Base-by-base conservation (phyloP, 176 grass and related monocot genomes). In the Triticum monococcum region DNA sequence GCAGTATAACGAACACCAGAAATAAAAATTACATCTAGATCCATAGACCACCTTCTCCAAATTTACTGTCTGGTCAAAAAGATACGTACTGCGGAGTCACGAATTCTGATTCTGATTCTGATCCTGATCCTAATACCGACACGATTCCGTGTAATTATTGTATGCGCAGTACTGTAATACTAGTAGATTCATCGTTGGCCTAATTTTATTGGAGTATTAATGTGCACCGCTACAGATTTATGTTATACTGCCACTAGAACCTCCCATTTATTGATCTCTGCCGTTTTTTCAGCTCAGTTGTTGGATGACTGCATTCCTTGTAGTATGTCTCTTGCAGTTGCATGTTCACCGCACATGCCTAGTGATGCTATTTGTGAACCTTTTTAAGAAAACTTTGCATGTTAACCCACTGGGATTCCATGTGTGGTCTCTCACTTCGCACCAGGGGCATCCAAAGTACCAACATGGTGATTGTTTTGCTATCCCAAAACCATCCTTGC, bases 31-130 rank as follows among this genome's bases (percentile, higher is more conserved):
- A n/a, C n/a, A n/a, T n/a, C n/a, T n/a, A n/a, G n/a, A n/a, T n/a
- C n/a, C n/a, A n/a, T n/a, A n/a, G n/a, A n/a, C n/a, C 61, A 68
- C 66, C 74, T 73, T 63, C 40, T 48, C 62, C 65, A 54, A 81
- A 33, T 72, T 90, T 79, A 40, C 35, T 37, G 86, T 66, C 7
- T 11, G 11, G 56, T 46, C 77, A 33, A 32, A 62, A 78, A 70
- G 54, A 56, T 78, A 17, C 83, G n/a, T 48, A 20, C 48, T 52
- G 48, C 52, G 10, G 13, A 50, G 38, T 57, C 17, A 57, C 16
- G 13, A 23, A 82, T 78, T 76, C 81, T 7, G 24, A 38, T 83
- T 72, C 80, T 52, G 31, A 59, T 76, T 60, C 59, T 10, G 26
- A 68, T 81, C 20, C 74, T 3, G 46, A 26, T 73, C 7, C 37